Percentiles rank a stretch among this genome's conserved stretches.
These are phyloP conservation scores for Cenchrus americanus DNA, from an alignment of 176 grass and related monocot species.

Conservation along the genomic window DNA sequence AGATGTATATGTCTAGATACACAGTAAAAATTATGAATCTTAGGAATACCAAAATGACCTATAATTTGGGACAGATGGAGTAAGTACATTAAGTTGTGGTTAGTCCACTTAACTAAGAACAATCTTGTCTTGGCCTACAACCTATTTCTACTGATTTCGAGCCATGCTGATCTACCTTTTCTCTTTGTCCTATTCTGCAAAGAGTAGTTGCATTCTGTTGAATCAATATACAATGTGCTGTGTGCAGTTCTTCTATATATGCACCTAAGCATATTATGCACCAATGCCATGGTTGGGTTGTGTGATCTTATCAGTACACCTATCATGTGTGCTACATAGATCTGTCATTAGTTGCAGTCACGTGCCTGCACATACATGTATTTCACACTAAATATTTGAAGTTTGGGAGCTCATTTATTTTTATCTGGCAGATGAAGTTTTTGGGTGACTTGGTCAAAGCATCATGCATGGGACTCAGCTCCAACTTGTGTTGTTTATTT, in stretches of 20 bases:
- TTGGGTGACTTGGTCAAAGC: neutral
- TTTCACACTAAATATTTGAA: neutral
- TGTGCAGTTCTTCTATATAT: neutral
- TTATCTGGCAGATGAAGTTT: constrained; percentile 10
- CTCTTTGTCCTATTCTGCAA: constrained; percentile 24
- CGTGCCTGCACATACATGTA: constrained; percentile 2
- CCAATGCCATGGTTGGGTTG: constrained; percentile 7
- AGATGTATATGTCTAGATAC: too few species aligned
- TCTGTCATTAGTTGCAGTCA: constrained; percentile 15
- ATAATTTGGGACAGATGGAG: too few species aligned
- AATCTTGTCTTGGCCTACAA: constrained; percentile 25
- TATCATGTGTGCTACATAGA: constrained; percentile 1
- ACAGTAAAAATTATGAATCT: too few species aligned
- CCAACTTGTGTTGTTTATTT: neutral
- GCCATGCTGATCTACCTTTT: constrained; percentile 23
- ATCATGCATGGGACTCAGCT: neutral
- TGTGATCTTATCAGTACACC: constrained; percentile 22
- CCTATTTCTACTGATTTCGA: constrained; percentile 6
- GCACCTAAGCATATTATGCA: constrained; percentile 1
- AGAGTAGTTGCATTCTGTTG: neutral
- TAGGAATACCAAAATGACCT: too few species aligned
- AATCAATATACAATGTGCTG: neutral
- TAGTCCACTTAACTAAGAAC: constrained; percentile 8
- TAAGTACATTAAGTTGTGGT: constrained; percentile 18
- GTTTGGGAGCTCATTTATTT: neutral